phyloP scores from a whole-genome alignment of 2,329 filamentous ascomycete genomes.

The Coleophoma cylindrospora region DNA sequence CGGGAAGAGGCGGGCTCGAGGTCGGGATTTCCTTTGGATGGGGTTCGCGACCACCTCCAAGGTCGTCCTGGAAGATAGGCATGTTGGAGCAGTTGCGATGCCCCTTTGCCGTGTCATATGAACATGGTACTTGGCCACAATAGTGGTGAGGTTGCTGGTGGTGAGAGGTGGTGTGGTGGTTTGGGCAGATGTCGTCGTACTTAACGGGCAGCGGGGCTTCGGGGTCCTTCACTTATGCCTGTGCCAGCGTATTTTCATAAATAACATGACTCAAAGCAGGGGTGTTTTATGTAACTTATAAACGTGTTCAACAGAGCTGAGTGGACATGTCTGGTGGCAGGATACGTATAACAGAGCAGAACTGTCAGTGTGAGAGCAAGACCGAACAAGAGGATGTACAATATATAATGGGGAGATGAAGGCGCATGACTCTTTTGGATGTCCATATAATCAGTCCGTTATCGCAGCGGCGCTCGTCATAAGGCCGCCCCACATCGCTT shows the following conservation, averaged over 20 bases:
- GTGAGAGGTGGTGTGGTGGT: conserved; percentile 5
- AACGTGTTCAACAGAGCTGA: no score
- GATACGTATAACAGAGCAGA: no score
- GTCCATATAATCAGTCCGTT: no score
- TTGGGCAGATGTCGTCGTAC: conserved; percentile 6
- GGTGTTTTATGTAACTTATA: not conserved
- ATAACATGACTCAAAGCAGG: not conserved
- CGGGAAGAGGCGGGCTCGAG: conserved; percentile 16
- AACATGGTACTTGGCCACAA: conserved; percentile 11
- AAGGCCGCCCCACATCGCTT: not conserved
- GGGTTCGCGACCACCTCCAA: conserved; percentile 28
- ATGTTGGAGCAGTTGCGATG: conserved; percentile 31
- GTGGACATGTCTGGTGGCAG: no score
- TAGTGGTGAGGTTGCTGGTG: conserved; percentile 2
- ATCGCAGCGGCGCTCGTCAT: no score
- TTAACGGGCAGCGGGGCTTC: conserved; percentile 11
- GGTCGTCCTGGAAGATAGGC: conserved; percentile 54
- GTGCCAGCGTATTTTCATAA: not conserved
- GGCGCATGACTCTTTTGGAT: no score
- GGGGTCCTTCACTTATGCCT: not conserved
- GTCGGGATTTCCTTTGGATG: conserved; percentile 14
- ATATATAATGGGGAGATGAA: no score
- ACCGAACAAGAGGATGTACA: no score
- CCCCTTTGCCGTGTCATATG: conserved; percentile 11
- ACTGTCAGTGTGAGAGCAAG: no score